A percentile compares a stretch with the other conserved stretches of the same genome.
Evolutionary conservation across 1,139 yeast genomes (phyloP).

Genomic region (Taiozyma sp.): DNA sequence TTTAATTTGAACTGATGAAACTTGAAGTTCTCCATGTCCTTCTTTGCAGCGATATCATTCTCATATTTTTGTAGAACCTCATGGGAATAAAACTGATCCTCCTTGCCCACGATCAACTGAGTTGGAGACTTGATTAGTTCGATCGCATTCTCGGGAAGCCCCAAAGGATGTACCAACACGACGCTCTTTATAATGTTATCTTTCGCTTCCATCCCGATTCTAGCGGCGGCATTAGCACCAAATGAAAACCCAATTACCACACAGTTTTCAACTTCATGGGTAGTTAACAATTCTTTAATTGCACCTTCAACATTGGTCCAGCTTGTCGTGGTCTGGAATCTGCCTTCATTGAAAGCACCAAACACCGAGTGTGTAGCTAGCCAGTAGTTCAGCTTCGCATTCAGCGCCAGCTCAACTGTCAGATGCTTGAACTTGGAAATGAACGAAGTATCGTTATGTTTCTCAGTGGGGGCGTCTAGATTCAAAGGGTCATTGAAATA

Average conservation of each 20-base stretch:
- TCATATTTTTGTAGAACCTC: slow-evolving; percentile 18
- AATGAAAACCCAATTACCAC: slow-evolving; percentile 35
- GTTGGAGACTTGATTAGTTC: slow-evolving; percentile 26
- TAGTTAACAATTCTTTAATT: slow-evolving; percentile 29
- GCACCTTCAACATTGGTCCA: slow-evolving; percentile 27
- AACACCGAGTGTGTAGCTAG: slow-evolving; percentile 32
- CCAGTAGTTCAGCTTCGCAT: slow-evolving; percentile 35
- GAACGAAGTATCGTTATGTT: slow-evolving; percentile 15
- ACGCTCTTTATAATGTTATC: slow-evolving; percentile 28
- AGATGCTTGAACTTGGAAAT: slow-evolving; percentile 28
- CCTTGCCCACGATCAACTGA: slow-evolving; percentile 28
- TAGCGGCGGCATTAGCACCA: slow-evolving; percentile 32
- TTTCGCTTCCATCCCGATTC: slow-evolving; percentile 18
- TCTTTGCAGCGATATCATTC: slow-evolving; percentile 17
- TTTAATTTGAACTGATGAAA: slow-evolving; percentile 17
- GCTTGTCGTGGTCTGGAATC: slow-evolving; percentile 22
- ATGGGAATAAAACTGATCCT: slow-evolving; percentile 26
- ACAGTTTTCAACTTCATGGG: slow-evolving; percentile 28
- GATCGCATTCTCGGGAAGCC: slow-evolving; percentile 28
- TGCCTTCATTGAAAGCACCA: slow-evolving; percentile 12
- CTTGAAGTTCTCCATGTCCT: slow-evolving; percentile 17
- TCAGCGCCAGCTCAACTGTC: slow-evolving; percentile 29
- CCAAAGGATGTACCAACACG: slow-evolving; percentile 31
- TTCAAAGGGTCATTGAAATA: slow-evolving; percentile 19
- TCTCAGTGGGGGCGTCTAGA: slow-evolving; percentile 7